Evolutionary conservation across 352 stramenopile species (phyloP).

Genomic region (Phytophthora pseudosyringae): DNA sequence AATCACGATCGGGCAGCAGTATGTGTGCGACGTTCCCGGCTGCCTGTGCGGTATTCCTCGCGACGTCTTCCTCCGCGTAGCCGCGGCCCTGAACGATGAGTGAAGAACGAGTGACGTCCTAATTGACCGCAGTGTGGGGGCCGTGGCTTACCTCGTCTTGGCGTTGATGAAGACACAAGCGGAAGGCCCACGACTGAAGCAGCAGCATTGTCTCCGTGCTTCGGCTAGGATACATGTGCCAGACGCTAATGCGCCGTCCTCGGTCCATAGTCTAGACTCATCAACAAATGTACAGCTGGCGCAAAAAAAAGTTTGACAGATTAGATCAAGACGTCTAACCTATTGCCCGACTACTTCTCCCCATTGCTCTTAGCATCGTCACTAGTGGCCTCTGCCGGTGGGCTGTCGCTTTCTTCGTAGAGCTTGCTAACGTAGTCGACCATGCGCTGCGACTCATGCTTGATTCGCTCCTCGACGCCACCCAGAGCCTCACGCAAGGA

Average conservation of each 20-base stretch:
- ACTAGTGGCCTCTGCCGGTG: conserved; percentile 1
- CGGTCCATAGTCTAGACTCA: too few species aligned
- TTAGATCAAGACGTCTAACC: neutral
- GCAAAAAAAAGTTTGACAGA: too few species aligned
- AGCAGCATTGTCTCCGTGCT: too few species aligned
- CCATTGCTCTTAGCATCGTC: conserved; percentile 17
- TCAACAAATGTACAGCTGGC: too few species aligned
- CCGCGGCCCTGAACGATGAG: conserved; percentile 57
- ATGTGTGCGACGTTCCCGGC: conserved; percentile 59
- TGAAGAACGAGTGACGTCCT: conserved; percentile 8
- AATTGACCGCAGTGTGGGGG: too few species aligned
- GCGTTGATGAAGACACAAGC: neutral
- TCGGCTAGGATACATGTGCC: too few species aligned
- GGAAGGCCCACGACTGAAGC: too few species aligned
- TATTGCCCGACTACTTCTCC: conserved; percentile 29
- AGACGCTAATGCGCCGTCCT: too few species aligned
- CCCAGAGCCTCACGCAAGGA: conserved; percentile 24
- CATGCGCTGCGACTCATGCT: conserved; percentile 64
- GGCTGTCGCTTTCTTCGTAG: conserved; percentile 37
- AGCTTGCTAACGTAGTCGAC: conserved; percentile 70
- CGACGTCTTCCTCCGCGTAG: conserved; percentile 45
- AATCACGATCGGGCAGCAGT: conserved; percentile 15
- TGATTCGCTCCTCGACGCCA: conserved; percentile 47
- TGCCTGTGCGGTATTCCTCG: conserved; percentile 62
- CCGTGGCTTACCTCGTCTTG: neutral